phyloP scores from a whole-genome alignment of 192 early-diverging fungal genomes.

The Podila epicladia region DNA sequence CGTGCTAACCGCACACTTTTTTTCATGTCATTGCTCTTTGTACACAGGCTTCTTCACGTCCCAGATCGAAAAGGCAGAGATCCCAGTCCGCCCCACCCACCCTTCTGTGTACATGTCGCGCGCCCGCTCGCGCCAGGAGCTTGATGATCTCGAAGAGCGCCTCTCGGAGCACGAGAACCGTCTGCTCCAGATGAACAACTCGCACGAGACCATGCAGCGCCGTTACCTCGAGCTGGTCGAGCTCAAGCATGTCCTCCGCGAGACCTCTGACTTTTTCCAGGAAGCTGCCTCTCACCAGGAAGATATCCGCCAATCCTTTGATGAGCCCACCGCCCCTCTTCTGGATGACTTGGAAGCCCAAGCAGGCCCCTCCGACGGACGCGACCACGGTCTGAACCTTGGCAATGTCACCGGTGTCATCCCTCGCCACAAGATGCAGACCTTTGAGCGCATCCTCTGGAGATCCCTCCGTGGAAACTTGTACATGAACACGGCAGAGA shows the following conservation, averaged over 20 bases:
- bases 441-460: constrained; percentile 98
- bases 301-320: constrained; percentile 59
- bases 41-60: constrained; percentile 79
- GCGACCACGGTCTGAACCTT: constrained; percentile 60
- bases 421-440: constrained; percentile 82
- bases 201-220: constrained; percentile 90
- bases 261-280: constrained; percentile 87
- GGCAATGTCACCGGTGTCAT: constrained; percentile 99
- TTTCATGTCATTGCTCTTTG: background rate
- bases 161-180: constrained; percentile 87
- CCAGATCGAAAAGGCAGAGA: constrained; percentile 87
- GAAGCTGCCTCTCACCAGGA: constrained; percentile 61
- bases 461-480: constrained; percentile 97
- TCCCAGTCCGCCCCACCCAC: constrained; percentile 65
- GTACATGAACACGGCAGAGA: constrained; percentile 96
- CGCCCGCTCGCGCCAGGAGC: constrained; percentile 87
- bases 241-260: constrained; percentile 90
- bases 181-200: constrained; percentile 88
- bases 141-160: constrained; percentile 93
- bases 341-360: constrained; percentile 65
- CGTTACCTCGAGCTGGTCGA: constrained; percentile 93
- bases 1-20: background rate
- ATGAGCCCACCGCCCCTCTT: constrained; percentile 68
- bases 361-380: constrained; percentile 45
- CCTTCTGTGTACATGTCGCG: constrained; percentile 59